Evolutionary conservation across 1,139 yeast genomes (phyloP).

Genomic region (Suhomyces choctaworum): DNA sequence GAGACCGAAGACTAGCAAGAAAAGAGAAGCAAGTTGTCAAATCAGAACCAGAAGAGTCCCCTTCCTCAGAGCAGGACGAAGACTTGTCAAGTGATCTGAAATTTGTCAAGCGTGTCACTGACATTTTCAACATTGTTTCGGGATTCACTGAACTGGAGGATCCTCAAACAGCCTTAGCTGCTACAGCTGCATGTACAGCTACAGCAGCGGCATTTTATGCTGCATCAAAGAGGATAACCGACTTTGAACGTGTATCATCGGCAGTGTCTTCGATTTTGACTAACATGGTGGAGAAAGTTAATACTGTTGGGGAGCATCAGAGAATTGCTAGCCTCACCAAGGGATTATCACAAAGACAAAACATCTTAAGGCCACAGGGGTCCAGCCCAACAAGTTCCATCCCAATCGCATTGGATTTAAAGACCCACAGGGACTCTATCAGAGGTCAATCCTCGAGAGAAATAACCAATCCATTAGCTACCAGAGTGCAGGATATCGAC

Average conservation of each 20-base stretch:
- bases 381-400: not conserved
- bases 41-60: conserved; percentile 8
- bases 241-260: conserved; percentile 20
- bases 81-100: conserved; percentile 21
- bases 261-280: conserved; percentile 30
- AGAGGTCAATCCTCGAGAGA: no score
- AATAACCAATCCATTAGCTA: no score
- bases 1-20: conserved; percentile 54
- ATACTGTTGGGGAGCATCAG: conserved; percentile 29
- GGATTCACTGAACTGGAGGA: conserved; percentile 36
- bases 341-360: conserved; percentile 27
- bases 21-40: conserved; percentile 18
- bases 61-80: conserved; percentile 4
- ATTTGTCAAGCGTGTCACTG: conserved; percentile 32
- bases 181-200: conserved; percentile 42
- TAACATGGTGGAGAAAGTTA: conserved; percentile 30
- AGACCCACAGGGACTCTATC: no score
- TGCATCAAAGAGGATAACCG: conserved; percentile 15
- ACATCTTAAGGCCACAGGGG: conserved; percentile 4
- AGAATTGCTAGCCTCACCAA: conserved; percentile 33
- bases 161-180: conserved; percentile 38
- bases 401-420: not conserved
- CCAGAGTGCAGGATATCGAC: no score
- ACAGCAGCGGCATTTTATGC: conserved; percentile 39
- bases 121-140: conserved; percentile 39